Evolutionary conservation across 116 monocot genomes (phyloP).

Genomic region (Posidonia oceanica): DNA sequence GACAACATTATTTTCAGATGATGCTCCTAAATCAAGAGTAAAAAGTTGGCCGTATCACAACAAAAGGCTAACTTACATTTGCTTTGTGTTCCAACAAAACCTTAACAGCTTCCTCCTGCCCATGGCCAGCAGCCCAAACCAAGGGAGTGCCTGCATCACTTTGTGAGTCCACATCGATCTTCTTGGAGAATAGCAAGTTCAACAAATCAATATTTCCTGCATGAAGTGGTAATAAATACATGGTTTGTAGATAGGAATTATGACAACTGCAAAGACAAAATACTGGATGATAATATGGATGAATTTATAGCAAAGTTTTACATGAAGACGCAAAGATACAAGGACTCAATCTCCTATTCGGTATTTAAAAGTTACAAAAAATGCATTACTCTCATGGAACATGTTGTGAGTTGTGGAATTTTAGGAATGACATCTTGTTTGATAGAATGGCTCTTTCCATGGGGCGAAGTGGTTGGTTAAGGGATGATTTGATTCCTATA

Average conservation of each 20-base stretch:
- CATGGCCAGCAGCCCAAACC: slow-evolving; percentile 96
- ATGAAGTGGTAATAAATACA: slow-evolving; percentile 8
- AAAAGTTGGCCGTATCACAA: neutral
- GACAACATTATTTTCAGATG: neutral
- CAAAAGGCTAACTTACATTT: slow-evolving; percentile 38
- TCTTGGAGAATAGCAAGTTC: slow-evolving; percentile 57
- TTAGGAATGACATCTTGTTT: too few species aligned
- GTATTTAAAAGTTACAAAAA: too few species aligned
- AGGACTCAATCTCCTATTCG: too few species aligned
- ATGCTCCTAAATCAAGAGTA: neutral
- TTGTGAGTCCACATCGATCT: slow-evolving; percentile 59
- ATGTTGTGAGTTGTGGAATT: too few species aligned
- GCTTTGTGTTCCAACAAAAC: slow-evolving; percentile 71
- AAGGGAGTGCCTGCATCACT: slow-evolving; percentile 95
- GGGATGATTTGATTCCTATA: too few species aligned
- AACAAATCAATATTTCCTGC: slow-evolving; percentile 77
- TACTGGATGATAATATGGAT: too few species aligned
- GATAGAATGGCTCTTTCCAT: too few species aligned
- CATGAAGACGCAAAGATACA: too few species aligned
- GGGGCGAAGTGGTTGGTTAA: too few species aligned
- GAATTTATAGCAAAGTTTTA: too few species aligned
- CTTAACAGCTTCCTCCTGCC: slow-evolving; percentile 55
- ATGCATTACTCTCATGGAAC: too few species aligned
- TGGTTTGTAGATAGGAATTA: neutral
- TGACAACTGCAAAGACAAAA: too few species aligned